Evolutionary conservation across 1,284 basidiomycete genomes (phyloP).

Genomic region (Trametes versicolor): DNA sequence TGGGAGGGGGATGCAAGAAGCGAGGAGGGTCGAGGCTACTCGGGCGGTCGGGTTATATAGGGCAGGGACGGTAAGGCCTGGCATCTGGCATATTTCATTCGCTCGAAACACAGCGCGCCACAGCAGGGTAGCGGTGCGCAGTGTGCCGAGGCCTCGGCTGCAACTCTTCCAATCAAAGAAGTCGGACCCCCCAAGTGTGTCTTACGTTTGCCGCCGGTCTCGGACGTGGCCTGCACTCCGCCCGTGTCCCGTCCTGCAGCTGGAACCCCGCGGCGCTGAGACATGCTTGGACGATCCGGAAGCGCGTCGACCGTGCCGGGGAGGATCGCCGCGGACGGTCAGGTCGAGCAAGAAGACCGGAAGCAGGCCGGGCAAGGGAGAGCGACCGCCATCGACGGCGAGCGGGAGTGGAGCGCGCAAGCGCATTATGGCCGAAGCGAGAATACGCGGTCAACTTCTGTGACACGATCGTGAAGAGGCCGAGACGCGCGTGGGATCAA

Average conservation of each 20-base stretch:
- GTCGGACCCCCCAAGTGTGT: conserved; percentile 12
- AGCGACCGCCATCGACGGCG: neutral
- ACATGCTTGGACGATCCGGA: neutral
- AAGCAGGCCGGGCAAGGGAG: conserved; percentile 3
- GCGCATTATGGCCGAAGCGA: conserved; percentile 21
- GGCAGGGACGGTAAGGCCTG: conserved; percentile 5
- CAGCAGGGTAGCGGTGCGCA: conserved; percentile 4
- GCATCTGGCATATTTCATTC: conserved; percentile 15
- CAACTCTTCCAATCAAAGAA: conserved; percentile 27
- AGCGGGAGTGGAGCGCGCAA: conserved; percentile 13
- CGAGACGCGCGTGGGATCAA: neutral
- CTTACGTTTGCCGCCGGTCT: conserved; percentile 27
- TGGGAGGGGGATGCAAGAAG: conserved; percentile 21
- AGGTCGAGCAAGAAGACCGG: neutral
- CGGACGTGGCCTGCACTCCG: conserved; percentile 12
- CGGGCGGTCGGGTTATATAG: conserved; percentile 26
- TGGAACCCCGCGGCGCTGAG: conserved; percentile 1
- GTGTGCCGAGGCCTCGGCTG: conserved; percentile 29
- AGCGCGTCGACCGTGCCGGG: neutral
- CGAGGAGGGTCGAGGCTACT: conserved; percentile 5
- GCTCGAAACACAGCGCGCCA: conserved; percentile 8
- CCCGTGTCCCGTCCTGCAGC: neutral
- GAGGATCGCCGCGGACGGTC: conserved; percentile 7
- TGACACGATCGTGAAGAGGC: conserved; percentile 16
- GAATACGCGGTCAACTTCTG: conserved; percentile 21